Evolutionary conservation across 345 rosid species (phyloP).

Genomic region (Euphorbia lathyris): DNA sequence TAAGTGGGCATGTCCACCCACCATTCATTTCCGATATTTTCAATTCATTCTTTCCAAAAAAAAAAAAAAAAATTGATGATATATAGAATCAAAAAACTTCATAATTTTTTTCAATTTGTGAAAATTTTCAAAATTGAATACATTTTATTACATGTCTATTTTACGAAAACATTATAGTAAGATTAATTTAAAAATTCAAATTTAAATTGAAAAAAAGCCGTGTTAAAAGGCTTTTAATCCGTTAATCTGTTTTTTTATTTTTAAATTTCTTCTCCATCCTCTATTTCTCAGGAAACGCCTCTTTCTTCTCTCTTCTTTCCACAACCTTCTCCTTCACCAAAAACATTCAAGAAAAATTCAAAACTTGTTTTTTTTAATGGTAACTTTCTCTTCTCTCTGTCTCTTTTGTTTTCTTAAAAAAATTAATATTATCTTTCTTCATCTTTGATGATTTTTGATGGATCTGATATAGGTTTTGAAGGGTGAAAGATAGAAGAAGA

Average conservation of each 20-base stretch:
- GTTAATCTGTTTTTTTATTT: conserved; percentile 29
- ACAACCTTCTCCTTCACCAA: not conserved
- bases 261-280: not conserved
- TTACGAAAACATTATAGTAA: not conserved
- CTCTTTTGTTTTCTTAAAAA: too few species aligned
- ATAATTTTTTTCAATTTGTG: too few species aligned
- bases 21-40: too few species aligned
- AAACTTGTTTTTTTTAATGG: not conserved
- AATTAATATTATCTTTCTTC: too few species aligned
- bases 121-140: too few species aligned
- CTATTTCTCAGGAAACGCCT: not conserved
- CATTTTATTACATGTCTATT: too few species aligned
- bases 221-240: conserved; percentile 31
- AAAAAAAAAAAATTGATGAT: too few species aligned
- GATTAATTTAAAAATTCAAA: not conserved
- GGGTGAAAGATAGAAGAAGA: not conserved
- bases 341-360: not conserved
- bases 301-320: not conserved
- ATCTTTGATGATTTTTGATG: not conserved
- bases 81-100: too few species aligned
- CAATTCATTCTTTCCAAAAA: too few species aligned
- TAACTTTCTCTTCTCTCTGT: not conserved
- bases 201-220: conserved; percentile 29
- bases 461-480: conserved; percentile 13
- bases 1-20: too few species aligned